Conservation (phyloP, 495 filamentous ascomycete genomes). For the Copromyces sp. region DNA sequence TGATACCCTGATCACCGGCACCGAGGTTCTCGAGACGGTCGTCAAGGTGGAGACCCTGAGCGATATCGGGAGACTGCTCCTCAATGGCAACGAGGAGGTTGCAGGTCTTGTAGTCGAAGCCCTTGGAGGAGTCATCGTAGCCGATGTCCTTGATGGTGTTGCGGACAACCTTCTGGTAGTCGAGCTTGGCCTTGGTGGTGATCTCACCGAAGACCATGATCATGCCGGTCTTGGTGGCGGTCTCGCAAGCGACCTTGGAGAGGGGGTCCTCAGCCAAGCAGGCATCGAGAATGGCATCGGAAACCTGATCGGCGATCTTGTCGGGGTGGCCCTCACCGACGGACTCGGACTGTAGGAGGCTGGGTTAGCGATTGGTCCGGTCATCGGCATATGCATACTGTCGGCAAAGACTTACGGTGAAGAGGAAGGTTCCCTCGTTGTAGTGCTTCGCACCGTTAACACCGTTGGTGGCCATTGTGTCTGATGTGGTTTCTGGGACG, state of each 20-base stretch:
- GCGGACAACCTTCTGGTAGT: slow-evolving; percentile 98
- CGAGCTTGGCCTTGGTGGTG: slow-evolving; percentile 85
- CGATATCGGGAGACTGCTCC: slow-evolving; percentile 98
- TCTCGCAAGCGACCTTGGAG: slow-evolving; percentile 98
- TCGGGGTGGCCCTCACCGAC: slow-evolving; percentile 97
- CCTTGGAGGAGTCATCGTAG: slow-evolving; percentile 93
- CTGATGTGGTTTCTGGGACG: slow-evolving; percentile 46
- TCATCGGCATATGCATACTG: background rate
- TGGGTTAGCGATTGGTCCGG: slow-evolving; percentile 9
- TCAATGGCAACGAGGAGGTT: slow-evolving; percentile 98
- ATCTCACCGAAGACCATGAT: slow-evolving; percentile 99
- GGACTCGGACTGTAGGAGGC: slow-evolving; percentile 62
- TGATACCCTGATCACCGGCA: slow-evolving; percentile 99
- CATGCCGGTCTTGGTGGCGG: slow-evolving; percentile 99
- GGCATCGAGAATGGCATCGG: slow-evolving; percentile 96
- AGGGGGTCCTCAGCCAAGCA: slow-evolving; percentile 88
- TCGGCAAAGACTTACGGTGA: slow-evolving; percentile 54
- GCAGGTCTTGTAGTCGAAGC: slow-evolving; percentile 99
- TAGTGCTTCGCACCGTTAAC: slow-evolving; percentile 37
- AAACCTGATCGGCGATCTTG: slow-evolving; percentile 98
- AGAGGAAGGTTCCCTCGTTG: slow-evolving; percentile 75
- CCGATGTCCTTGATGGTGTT: slow-evolving; percentile 95
- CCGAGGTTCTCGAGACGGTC: slow-evolving; percentile 94
- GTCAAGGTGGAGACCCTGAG: slow-evolving; percentile 95
- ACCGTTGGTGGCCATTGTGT: slow-evolving; percentile 23